phyloP scores from a whole-genome alignment of 2,329 filamentous ascomycete genomes.

The Neofusicoccum umdonicola region DNA sequence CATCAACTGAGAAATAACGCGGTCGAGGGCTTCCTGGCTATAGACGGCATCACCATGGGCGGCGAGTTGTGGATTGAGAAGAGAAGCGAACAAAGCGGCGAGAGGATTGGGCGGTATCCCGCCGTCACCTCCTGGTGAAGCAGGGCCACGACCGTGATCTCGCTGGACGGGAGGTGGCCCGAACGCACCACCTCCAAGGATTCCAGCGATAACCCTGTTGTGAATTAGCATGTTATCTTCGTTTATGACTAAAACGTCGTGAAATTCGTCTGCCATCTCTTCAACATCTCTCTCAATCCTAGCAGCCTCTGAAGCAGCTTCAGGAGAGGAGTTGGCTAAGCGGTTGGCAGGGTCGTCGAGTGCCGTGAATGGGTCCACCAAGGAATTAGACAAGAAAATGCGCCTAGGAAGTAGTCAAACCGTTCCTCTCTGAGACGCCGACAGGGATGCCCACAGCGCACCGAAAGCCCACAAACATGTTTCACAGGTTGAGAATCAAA shows the following conservation, averaged over 20 bases:
- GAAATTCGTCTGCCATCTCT: too few relatives aligned
- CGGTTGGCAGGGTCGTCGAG: neutral
- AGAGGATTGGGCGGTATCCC: slow-evolving; percentile 36
- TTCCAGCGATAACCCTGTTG: slow-evolving; percentile 7
- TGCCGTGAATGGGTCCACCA: neutral
- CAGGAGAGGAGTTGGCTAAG: too few relatives aligned
- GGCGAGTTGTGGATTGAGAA: slow-evolving; percentile 30
- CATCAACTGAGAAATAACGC: slow-evolving; percentile 84
- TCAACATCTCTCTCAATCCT: too few relatives aligned
- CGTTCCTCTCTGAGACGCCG: neutral
- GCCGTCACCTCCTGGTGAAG: neutral
- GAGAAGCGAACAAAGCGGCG: slow-evolving; percentile 42
- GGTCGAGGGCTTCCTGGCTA: slow-evolving; percentile 84
- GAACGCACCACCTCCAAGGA: slow-evolving; percentile 9
- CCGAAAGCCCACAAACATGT: too few relatives aligned
- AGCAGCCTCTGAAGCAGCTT: too few relatives aligned
- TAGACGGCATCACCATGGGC: slow-evolving; percentile 78
- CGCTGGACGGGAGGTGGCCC: neutral
- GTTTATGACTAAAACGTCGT: too few relatives aligned
- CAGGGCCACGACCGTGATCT: neutral
- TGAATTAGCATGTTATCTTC: neutral
- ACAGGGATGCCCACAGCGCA: neutral
- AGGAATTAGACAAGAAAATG: neutral
- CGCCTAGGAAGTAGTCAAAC: neutral
- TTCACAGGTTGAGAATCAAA: neutral